Evolutionary conservation across 1,284 basidiomycete species (phyloP).

Genomic region (Chondrostereum purpureum): DNA sequence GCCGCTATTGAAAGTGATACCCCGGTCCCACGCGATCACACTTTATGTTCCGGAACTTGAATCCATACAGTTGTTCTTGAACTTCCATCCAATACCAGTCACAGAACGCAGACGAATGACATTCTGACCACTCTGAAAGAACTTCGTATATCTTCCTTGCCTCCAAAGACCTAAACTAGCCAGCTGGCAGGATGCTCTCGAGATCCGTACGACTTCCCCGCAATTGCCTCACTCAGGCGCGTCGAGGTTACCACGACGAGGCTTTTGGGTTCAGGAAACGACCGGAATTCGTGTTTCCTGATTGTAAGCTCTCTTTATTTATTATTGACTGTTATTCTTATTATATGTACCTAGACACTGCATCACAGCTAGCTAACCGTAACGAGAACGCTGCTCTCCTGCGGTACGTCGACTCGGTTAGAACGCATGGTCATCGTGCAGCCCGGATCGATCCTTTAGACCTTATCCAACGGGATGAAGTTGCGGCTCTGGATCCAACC

Average conservation of each 20-base stretch:
- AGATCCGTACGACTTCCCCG: not conserved
- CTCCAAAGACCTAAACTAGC: constrained; percentile 2
- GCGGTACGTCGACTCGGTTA: constrained; percentile 82
- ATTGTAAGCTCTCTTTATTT: constrained; percentile 50
- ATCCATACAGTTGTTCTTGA: too few relatives aligned
- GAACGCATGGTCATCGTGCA: constrained; percentile 75
- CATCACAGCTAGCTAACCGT: constrained; percentile 70
- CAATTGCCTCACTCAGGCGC: not conserved
- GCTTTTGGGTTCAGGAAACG: constrained; percentile 76
- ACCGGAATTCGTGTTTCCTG: constrained; percentile 59
- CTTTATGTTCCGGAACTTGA: too few relatives aligned
- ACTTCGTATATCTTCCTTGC: too few relatives aligned
- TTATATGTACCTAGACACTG: constrained; percentile 47
- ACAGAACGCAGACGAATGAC: too few relatives aligned
- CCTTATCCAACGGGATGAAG: constrained; percentile 77
- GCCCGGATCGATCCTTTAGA: constrained; percentile 83
- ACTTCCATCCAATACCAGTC: too few relatives aligned
- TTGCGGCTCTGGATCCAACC: constrained; percentile 71
- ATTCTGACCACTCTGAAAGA: too few relatives aligned
- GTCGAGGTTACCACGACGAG: constrained; percentile 63
- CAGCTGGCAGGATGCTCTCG: not conserved
- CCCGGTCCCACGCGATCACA: too few relatives aligned
- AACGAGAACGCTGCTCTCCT: constrained; percentile 70
- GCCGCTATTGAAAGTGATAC: too few relatives aligned
- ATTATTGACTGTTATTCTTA: not conserved